phyloP scores from a whole-genome alignment of 371 early-diverging fungal species.

The Mucor circinelloides region DNA sequence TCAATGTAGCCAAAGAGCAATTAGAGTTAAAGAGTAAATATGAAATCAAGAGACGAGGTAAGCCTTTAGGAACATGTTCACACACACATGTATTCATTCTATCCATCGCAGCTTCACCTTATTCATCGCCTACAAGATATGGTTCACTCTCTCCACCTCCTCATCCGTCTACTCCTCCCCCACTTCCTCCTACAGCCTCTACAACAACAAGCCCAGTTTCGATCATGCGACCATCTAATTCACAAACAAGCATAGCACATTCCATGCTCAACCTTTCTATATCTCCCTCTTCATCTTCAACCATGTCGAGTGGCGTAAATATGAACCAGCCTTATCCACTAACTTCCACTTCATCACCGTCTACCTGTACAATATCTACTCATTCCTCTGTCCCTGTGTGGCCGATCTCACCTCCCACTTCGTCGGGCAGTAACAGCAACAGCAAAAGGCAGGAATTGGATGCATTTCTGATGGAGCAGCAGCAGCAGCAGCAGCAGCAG shows the following conservation, averaged over 20 bases:
- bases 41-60: conserved; percentile 19
- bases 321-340: conserved; percentile 25
- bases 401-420: conserved; percentile 11
- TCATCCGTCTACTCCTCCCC: background rate
- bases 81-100: background rate
- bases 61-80: background rate
- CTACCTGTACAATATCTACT: background rate
- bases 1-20: conserved; percentile 47
- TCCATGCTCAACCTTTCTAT: conserved; percentile 48
- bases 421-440: background rate
- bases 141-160: conserved; percentile 33
- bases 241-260: conserved; percentile 31
- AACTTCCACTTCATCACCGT: conserved; percentile 34
- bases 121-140: conserved; percentile 13
- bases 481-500: background rate
- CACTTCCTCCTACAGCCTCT: conserved; percentile 6
- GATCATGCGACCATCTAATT: conserved; percentile 22
- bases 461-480: background rate
- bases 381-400: background rate
- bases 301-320: background rate
- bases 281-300: conserved; percentile 40
- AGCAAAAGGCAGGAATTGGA: background rate
- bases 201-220: conserved; percentile 12
- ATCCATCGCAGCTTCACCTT: conserved; percentile 4
- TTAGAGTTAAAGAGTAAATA: conserved; percentile 21